A percentile compares a stretch with the other conserved stretches of the same genome.
These are phyloP conservation scores for Trypanosoma theileri DNA, from an alignment of 208 protist genomes.

Conservation along the genomic window DNA sequence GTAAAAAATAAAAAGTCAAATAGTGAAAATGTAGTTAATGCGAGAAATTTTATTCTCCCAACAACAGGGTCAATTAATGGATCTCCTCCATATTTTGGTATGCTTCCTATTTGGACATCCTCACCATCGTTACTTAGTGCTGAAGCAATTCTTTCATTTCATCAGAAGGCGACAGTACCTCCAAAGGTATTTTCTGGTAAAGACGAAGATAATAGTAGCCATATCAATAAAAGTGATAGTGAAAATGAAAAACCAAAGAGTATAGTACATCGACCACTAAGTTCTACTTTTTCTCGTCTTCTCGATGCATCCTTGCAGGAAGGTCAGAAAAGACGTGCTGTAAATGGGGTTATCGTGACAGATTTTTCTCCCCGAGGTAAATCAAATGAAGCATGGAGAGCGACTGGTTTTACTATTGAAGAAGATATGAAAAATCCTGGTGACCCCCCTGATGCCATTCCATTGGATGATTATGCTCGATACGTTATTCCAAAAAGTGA, in stretches of 20 bases:
- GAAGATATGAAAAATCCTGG: conserved; percentile 18
- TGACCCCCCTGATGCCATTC: conserved; percentile 13
- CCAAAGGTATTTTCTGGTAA: neutral
- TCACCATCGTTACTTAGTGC: conserved; percentile 24
- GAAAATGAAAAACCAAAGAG: neutral
- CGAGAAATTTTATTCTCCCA: neutral
- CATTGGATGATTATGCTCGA: conserved; percentile 28
- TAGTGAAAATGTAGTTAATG: neutral
- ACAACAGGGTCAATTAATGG: neutral
- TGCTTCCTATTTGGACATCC: conserved; percentile 24
- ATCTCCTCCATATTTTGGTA: conserved; percentile 5
- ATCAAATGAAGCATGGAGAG: neutral
- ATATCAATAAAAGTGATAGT: neutral
- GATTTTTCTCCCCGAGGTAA: neutral
- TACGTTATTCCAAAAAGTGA: conserved; percentile 24
- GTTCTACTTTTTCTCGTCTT: conserved; percentile 24
- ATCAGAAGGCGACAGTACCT: neutral
- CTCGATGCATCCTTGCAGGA: conserved; percentile 9
- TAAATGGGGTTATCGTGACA: neutral
- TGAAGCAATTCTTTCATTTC: conserved; percentile 29
- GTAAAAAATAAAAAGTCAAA: neutral
- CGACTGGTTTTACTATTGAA: neutral
- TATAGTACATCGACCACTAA: neutral
- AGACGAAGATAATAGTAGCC: neutral
- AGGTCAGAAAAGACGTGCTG: neutral